Evolutionary conservation across 208 protist genomes (phyloP).

Genomic region (Naegleria gruberi): DNA sequence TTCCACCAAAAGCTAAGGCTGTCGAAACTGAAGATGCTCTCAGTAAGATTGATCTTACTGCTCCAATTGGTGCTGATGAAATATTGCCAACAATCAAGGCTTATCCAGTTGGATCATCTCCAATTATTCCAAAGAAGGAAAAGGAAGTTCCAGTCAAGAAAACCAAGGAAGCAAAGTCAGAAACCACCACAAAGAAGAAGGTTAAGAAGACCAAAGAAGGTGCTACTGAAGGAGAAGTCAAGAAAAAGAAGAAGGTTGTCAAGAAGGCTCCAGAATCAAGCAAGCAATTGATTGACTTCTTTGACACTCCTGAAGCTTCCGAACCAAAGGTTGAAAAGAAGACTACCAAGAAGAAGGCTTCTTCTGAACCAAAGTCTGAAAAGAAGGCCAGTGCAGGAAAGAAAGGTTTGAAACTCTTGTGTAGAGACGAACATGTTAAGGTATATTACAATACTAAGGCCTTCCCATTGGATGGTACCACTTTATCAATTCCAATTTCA

Average conservation of each 20-base stretch:
- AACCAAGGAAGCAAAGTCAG: background rate
- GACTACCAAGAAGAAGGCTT: background rate
- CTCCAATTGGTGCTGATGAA: background rate
- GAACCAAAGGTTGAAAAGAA: background rate
- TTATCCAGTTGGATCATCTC: background rate
- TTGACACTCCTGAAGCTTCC: background rate
- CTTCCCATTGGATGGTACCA: background rate
- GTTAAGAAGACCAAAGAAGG: background rate
- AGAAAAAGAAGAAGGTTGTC: background rate
- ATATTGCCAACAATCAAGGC: background rate
- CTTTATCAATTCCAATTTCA: background rate
- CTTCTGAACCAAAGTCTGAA: background rate
- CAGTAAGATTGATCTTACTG: conserved; percentile 2
- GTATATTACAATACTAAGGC: background rate
- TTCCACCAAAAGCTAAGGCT: background rate
- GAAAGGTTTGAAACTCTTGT: background rate
- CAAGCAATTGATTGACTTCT: background rate
- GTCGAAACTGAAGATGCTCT: background rate
- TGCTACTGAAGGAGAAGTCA: background rate
- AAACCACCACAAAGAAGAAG: background rate
- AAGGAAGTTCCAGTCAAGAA: background rate
- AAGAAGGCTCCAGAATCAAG: background rate
- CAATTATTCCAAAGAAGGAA: background rate
- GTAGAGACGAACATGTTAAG: background rate
- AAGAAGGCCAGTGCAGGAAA: background rate